Conservation (phyloP, 768 basidiomycete genomes). For the Kwoniella sp. region DNA sequence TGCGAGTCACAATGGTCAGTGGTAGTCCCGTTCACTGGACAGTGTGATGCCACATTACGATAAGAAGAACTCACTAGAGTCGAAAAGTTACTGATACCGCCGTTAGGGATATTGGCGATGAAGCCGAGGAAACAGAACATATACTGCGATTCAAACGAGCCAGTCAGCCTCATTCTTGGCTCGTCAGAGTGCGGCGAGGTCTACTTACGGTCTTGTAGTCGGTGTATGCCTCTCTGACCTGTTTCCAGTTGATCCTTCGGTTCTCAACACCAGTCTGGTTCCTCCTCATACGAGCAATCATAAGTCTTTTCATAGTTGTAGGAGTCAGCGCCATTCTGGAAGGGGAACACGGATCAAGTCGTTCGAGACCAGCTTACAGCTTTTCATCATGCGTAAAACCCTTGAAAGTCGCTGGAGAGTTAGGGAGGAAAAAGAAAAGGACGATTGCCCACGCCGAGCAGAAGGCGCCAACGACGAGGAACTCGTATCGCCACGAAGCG, state of each 20-base stretch:
- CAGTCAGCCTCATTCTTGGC: too few relatives aligned
- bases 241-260: conserved; percentile 49
- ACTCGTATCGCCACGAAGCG: conserved; percentile 56
- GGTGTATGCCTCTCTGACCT: conserved; percentile 49
- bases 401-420: conserved; percentile 52
- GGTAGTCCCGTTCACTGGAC: too few relatives aligned
- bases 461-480: conserved; percentile 45
- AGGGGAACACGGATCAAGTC: too few relatives aligned
- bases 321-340: not conserved
- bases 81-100: conserved; percentile 50
- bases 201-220: conserved; percentile 48
- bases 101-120: conserved; percentile 52
- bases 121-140: conserved; percentile 54
- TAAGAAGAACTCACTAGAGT: conserved; percentile 12
- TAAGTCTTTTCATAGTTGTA: conserved; percentile 30
- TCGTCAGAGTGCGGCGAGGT: too few relatives aligned
- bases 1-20: conserved; percentile 11
- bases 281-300: conserved; percentile 51
- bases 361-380: conserved; percentile 26
- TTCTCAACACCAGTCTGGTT: conserved; percentile 57
- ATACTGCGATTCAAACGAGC: too few relatives aligned
- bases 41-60: not conserved
- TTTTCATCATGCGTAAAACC: conserved; percentile 54
- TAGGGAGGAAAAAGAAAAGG: conserved; percentile 50
- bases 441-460: conserved; percentile 52